Conservation (phyloP, 1,139 yeast genomes). For the Kodamaea sp. region DNA sequence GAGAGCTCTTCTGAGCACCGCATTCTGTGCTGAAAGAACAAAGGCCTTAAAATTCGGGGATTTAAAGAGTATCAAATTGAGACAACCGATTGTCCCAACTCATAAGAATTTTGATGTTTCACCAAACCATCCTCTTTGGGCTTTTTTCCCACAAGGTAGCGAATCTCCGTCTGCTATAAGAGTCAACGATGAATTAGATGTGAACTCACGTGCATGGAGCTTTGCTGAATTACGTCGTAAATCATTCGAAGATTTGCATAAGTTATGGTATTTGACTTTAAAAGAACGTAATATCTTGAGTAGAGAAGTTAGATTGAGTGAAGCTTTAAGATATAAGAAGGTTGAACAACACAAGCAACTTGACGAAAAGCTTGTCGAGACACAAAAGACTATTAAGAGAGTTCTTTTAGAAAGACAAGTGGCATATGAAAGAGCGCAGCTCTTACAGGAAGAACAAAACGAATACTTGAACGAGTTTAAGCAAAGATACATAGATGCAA, state of each 20-base stretch:
- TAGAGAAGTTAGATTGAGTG: conserved; percentile 60
- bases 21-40: conserved; percentile 18
- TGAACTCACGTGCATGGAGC: conserved; percentile 76
- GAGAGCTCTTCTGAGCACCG: conserved; percentile 20
- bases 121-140: conserved; percentile 94
- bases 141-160: conserved; percentile 65
- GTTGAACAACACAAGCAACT: conserved; percentile 26
- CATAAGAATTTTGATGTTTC: conserved; percentile 65
- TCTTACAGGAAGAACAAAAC: conserved; percentile 42
- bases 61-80: conserved; percentile 41
- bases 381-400: conserved; percentile 65
- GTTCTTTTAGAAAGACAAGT: conserved; percentile 84
- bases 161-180: conserved; percentile 54
- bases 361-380: conserved; percentile 36
- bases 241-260: conserved; percentile 87
- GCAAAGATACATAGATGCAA: conserved; percentile 54
- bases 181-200: conserved; percentile 51
- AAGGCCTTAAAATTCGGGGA: conserved; percentile 30
- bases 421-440: conserved; percentile 61
- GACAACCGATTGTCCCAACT: conserved; percentile 86
- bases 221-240: conserved; percentile 86
- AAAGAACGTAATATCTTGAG: conserved; percentile 78
- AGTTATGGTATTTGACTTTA: conserved; percentile 82
- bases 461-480: conserved; percentile 56
- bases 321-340: conserved; percentile 26